phyloP scores from a whole-genome alignment of 2,329 filamentous ascomycete genomes.

The Fusarium avenaceum region DNA sequence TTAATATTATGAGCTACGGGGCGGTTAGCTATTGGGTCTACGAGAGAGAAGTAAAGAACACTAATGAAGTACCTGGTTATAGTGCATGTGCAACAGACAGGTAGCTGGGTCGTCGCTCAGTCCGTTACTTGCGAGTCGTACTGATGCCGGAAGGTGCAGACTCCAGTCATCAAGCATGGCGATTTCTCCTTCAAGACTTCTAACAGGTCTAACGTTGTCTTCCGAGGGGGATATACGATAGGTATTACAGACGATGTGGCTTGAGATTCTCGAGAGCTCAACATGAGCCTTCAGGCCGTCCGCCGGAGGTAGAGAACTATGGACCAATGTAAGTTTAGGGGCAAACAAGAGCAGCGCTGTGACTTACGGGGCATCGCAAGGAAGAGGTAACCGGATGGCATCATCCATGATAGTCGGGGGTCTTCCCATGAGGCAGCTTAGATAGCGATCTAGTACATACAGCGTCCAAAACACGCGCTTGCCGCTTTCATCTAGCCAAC shows the following conservation, averaged over 20 bases:
- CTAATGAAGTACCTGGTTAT: conserved; percentile 55
- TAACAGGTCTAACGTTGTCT: conserved; percentile 44
- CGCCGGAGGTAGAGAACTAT: conserved; percentile 59
- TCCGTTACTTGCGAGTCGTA: conserved; percentile 55
- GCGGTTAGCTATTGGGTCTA: background rate
- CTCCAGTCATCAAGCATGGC: conserved; percentile 60
- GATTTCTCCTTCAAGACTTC: conserved; percentile 57
- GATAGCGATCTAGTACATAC: conserved; percentile 64
- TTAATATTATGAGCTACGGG: conserved; percentile 59
- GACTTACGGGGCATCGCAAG: conserved; percentile 59
- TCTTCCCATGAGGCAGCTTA: conserved; percentile 65
- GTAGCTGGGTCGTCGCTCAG: conserved; percentile 58
- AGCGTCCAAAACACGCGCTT: conserved; percentile 67
- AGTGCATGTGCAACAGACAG: conserved; percentile 63
- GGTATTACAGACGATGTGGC: conserved; percentile 63
- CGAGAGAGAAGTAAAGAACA: too few species aligned
- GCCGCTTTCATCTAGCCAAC: conserved; percentile 59
- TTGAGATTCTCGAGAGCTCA: conserved; percentile 62
- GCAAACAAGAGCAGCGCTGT: background rate
- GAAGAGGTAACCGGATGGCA: conserved; percentile 60
- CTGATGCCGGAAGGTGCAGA: conserved; percentile 53
- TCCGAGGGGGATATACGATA: conserved; percentile 57
- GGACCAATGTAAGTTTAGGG: conserved; percentile 3
- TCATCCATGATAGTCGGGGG: conserved; percentile 63
- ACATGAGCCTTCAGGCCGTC: conserved; percentile 62